A percentile compares a stretch with the other conserved stretches of the same genome.
These are phyloP conservation scores for Aspergillus oerlinghausenensis DNA, from an alignment of 2,329 filamentous ascomycete genomes.

Conservation along the genomic window DNA sequence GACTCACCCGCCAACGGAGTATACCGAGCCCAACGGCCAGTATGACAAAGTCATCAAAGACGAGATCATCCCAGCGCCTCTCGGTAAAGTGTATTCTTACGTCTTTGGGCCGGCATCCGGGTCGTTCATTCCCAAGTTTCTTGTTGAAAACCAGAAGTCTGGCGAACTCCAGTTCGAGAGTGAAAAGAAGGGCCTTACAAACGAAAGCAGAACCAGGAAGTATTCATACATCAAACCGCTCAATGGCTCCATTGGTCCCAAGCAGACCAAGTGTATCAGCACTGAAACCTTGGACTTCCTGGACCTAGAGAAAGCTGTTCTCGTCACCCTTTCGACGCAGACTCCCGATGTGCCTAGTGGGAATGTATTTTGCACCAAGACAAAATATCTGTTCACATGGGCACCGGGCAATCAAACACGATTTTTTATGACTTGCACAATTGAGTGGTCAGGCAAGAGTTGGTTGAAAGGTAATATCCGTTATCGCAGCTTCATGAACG, in stretches of 20 bases:
- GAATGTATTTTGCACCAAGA: slow-evolving; percentile 87
- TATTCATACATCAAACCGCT: slow-evolving; percentile 93
- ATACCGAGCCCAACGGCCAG: slow-evolving; percentile 70
- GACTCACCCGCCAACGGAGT: slow-evolving; percentile 78
- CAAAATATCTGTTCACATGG: slow-evolving; percentile 92
- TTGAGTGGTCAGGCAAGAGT: slow-evolving; percentile 97
- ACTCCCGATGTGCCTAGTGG: slow-evolving; percentile 94
- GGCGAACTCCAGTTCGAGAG: slow-evolving; percentile 77
- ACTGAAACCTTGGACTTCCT: slow-evolving; percentile 77
- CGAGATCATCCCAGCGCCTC: slow-evolving; percentile 76
- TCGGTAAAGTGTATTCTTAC: slow-evolving; percentile 86
- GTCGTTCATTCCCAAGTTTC: slow-evolving; percentile 79
- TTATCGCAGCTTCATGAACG: neutral
- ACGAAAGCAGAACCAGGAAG: slow-evolving; percentile 68
- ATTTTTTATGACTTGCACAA: slow-evolving; percentile 78
- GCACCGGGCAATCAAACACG: slow-evolving; percentile 79
- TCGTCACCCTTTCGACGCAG: slow-evolving; percentile 75
- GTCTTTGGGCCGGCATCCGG: slow-evolving; percentile 79
- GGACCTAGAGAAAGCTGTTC: slow-evolving; percentile 82
- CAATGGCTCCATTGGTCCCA: slow-evolving; percentile 77
- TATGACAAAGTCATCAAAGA: slow-evolving; percentile 84
- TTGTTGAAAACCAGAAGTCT: slow-evolving; percentile 83
- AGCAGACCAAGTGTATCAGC: slow-evolving; percentile 89
- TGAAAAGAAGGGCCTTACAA: slow-evolving; percentile 71
- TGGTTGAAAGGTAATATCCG: slow-evolving; percentile 78